Evolutionary conservation across 2,329 filamentous ascomycete species (phyloP), one percentile per base, ranked within the genome.

Genomic region (Didymella keratinophila): DNA sequence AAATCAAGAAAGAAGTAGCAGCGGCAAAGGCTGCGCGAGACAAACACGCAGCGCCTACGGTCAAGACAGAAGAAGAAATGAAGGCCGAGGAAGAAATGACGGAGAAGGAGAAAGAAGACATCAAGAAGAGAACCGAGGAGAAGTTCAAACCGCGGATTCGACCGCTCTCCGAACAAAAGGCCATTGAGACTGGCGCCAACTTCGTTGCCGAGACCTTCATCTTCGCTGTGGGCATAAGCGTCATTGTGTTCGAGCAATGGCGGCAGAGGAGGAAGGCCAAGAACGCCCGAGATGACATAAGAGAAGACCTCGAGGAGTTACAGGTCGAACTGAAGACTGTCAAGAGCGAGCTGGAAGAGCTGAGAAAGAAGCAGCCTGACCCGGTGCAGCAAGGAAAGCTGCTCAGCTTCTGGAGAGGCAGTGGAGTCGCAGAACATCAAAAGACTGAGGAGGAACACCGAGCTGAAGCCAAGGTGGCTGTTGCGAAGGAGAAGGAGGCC

Each of bases 131-230:
- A 47, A 60, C 69, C 39, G 65, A 79, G 69, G 72, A 72, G 72
- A 39, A 77, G 74, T 25, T 62, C 11, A 73, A 69, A 79, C 84
- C 84, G 6, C 82, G 82, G 32, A 89, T 90, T 55, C 79, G 87
- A 43, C 87, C 87, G 8, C 78, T 90, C 11, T 86, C 85, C 2
- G 88, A 90, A 71, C 82, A 84, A 12, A 88, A 89, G 67, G 87
- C 87, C 0, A 89, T 90, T 53, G 87, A 90, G 70, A 83, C 84
- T 36, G 88, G 87, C 3, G 88, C 87, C 3, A 89, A 87, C 62
- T 90, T 90, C 68, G 87, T 88, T 47, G 86, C 86, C 30, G 87
- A 90, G 69, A 77, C 84, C 0, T 90, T 90, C 69, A 80, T 90
- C 37, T 89, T 90, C 65, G 66, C 82, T 4, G 88, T 90, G 12